A percentile compares a stretch with the other conserved stretches of the same genome.
Conservation (phyloP, 768 basidiomycete genomes). For the Tephrocybe sp. region DNA sequence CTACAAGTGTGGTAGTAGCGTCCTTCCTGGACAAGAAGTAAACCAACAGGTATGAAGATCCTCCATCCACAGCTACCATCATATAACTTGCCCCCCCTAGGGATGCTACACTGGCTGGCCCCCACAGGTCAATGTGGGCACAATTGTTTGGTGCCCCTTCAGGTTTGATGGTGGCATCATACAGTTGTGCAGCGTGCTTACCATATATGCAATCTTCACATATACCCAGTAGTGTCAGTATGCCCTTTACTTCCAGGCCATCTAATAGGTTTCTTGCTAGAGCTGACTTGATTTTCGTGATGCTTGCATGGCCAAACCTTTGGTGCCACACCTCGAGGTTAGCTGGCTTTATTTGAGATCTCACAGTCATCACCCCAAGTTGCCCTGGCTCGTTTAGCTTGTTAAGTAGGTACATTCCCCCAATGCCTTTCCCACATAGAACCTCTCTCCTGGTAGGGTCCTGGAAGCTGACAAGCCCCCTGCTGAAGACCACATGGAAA, state of each 20-base stretch:
- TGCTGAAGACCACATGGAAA: background rate
- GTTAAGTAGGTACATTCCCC: background rate
- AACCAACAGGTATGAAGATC: constrained; percentile 10
- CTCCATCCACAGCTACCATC: constrained; percentile 24
- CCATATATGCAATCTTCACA: constrained; percentile 29
- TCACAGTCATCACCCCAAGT: too few species aligned
- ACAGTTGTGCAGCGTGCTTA: constrained; percentile 21
- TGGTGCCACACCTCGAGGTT: background rate
- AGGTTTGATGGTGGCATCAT: constrained; percentile 17
- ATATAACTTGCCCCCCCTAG: constrained; percentile 20
- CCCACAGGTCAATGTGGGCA: constrained; percentile 24
- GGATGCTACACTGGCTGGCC: constrained; percentile 18
- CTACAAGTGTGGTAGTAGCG: constrained; percentile 15
- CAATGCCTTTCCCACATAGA: background rate
- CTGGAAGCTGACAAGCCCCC: background rate
- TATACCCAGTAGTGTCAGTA: background rate
- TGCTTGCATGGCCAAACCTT: background rate
- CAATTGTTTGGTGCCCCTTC: constrained; percentile 12
- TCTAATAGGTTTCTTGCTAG: constrained; percentile 10
- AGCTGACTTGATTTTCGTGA: background rate
- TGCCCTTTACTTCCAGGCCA: constrained; percentile 18
- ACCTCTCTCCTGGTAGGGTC: background rate
- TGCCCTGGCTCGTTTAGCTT: background rate
- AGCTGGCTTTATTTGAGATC: too few species aligned
- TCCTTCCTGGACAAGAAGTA: constrained; percentile 24